These are phyloP conservation scores for Ceratobasidium theobromae DNA, from an alignment of 1,284 basidiomycete species.

Conservation along the genomic window DNA sequence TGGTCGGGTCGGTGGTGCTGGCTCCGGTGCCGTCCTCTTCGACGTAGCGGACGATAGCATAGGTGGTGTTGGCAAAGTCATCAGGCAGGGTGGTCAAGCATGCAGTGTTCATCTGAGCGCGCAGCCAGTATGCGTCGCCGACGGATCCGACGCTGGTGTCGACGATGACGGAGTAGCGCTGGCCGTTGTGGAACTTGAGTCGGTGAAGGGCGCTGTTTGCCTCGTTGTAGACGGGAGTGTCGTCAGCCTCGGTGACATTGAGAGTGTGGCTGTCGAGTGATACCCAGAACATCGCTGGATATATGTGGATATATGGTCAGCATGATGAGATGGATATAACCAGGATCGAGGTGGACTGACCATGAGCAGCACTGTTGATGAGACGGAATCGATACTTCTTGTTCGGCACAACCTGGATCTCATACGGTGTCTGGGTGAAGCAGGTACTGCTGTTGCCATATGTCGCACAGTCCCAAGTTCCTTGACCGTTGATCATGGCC, in stretches of 20 bases:
- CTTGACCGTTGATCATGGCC: conserved; percentile 44
- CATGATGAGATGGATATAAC: too few species aligned
- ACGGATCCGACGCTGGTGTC: conserved; percentile 43
- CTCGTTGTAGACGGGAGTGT: conserved; percentile 12
- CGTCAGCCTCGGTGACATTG: conserved; percentile 31
- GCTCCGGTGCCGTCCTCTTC: conserved; percentile 28
- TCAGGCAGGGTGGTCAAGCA: conserved; percentile 44
- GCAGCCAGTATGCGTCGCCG: conserved; percentile 47
- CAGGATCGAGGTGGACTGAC: conserved; percentile 23
- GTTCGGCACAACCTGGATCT: conserved; percentile 33
- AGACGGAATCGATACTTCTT: conserved; percentile 46
- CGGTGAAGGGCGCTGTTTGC: conserved; percentile 20
- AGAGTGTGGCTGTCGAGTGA: conserved; percentile 37
- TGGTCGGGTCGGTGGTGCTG: conserved; percentile 15
- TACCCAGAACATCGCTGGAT: conserved; percentile 33
- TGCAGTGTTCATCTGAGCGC: conserved; percentile 45
- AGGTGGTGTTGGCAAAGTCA: conserved; percentile 36
- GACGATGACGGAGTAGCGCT: conserved; percentile 53
- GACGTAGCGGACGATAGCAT: conserved; percentile 43
- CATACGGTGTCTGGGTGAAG: conserved; percentile 37
- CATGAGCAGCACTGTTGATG: conserved; percentile 44
- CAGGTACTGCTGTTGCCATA: conserved; percentile 33
- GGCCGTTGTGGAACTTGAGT: conserved; percentile 48
- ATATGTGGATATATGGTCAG: neutral
- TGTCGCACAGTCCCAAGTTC: conserved; percentile 36